Conservation (phyloP, 2,329 filamentous ascomycete species). For the Ilyonectria mors-panacis region DNA sequence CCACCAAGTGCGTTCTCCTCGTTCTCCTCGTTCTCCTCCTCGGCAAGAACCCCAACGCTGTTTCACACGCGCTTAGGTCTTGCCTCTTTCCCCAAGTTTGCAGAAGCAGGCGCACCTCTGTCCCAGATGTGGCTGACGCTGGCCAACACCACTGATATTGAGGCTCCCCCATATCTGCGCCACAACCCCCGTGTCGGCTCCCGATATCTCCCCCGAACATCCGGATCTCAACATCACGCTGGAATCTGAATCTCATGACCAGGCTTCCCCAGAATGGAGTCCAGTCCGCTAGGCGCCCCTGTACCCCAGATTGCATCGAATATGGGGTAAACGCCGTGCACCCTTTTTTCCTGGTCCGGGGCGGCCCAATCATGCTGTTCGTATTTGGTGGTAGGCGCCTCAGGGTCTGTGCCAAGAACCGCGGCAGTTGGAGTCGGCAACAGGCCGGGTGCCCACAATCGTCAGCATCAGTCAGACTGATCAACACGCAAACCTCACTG, state of each 20-base stretch:
- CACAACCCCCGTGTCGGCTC: slow-evolving; percentile 5
- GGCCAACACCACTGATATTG: neutral
- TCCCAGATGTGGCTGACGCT: neutral
- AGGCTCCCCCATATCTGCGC: neutral
- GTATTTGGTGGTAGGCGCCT: slow-evolving; percentile 12
- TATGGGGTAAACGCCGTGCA: slow-evolving; percentile 22
- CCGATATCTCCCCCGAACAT: slow-evolving; percentile 1
- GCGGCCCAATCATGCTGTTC: slow-evolving; percentile 21
- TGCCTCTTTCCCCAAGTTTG: neutral
- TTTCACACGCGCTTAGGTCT: neutral
- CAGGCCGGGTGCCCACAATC: neutral
- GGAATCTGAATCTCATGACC: slow-evolving; percentile 22
- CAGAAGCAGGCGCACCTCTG: neutral
- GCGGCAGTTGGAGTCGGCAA: slow-evolving; percentile 49
- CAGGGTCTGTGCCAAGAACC: slow-evolving; percentile 41
- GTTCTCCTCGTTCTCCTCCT: neutral
- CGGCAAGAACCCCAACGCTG: slow-evolving; percentile 1
- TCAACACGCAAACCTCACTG: neutral
- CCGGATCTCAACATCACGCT: slow-evolving; percentile 20
- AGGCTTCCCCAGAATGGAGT: slow-evolving; percentile 27
- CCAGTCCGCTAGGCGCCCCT: slow-evolving; percentile 20
- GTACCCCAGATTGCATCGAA: slow-evolving; percentile 28
- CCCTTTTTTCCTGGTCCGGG: slow-evolving; percentile 20
- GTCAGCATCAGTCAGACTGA: slow-evolving; percentile 2
- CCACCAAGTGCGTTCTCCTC: neutral